Percentiles rank a stretch among this genome's conserved stretches.
phyloP scores from a whole-genome alignment of 345 rosid species.

The Stellera chamaejasme region DNA sequence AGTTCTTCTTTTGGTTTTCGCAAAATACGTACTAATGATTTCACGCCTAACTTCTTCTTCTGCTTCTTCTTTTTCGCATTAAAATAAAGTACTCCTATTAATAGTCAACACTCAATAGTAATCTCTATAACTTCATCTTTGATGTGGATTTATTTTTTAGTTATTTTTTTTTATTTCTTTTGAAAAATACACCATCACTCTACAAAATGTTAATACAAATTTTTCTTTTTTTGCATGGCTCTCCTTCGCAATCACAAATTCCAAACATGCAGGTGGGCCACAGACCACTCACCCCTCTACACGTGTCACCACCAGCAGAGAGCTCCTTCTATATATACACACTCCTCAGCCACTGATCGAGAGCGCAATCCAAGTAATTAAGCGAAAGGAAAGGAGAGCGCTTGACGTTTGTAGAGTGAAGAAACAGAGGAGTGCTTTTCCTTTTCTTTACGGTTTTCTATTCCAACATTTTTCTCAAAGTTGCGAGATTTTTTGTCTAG shows the following conservation, averaged over 20 bases:
- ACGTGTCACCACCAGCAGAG: constrained; percentile 6
- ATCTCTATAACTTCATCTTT: no score
- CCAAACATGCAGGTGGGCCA: constrained; percentile 4
- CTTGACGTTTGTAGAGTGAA: no score
- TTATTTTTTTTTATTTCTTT: no score
- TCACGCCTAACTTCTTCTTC: no score
- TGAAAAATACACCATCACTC: no score
- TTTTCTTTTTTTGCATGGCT: constrained; percentile 14
- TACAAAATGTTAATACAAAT: no score
- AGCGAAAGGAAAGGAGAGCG: not conserved
- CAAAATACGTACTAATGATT: not conserved
- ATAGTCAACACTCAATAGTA: no score
- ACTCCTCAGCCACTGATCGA: not conserved
- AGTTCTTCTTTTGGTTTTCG: not conserved
- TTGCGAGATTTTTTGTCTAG: not conserved
- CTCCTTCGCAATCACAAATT: constrained; percentile 13
- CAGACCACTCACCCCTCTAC: constrained; percentile 20
- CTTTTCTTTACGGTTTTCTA: not conserved
- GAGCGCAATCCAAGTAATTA: constrained; percentile 4
- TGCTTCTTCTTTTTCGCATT: no score
- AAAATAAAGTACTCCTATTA: no score
- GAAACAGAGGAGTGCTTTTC: not conserved
- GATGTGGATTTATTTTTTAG: no score
- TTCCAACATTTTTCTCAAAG: not conserved
- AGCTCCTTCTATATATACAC: constrained; percentile 21